Evolutionary conservation across 2,329 filamentous ascomycete genomes (phyloP), one percentile per base, ranked within the genome.

Genomic region (Zasmidium citrigriseum): DNA sequence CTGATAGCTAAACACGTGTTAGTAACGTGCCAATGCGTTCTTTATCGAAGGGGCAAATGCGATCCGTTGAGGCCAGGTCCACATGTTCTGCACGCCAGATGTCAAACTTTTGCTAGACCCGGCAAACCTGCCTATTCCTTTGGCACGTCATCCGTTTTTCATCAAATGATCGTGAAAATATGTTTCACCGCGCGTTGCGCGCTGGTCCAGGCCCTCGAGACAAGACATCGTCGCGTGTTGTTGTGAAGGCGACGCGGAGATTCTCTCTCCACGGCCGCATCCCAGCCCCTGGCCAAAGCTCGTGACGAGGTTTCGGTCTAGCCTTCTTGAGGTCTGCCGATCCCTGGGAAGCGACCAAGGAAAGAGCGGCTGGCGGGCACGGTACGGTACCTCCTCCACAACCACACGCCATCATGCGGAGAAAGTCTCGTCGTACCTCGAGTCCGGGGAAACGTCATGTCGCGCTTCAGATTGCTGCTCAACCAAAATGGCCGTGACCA

Each of bases 401-500:
- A 22, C 46, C 7, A 25, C 21, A 27, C 16, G 7, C 21, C 14
- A 50, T 4, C 21, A 50, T 54, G 52, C 21, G 41, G 52, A 25
- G 52, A 29, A 20, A 24, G 16, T 4, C 34, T 16, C 34, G 16
- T 9, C 34, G 12, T n/a, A n/a, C 34, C 14, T n/a, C n/a, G n/a
- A 20, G 18, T 53, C n/a, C 9, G 38, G 12, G 20, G 12, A 18
- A 3, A 53, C 34, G 29, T 34, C 41, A 52, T 52, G 34, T 20
- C 14, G 16, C 46, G 20, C 21, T 50, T 20, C 38, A 10, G 25
- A 23, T 16, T 23, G 46, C 16, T 44, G 20, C 20, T 21, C 47
- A 41, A 4, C 34, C n/a, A n/a, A n/a, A 34, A 63, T 63, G 60
- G 58, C 63, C 21, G 46, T 25, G 22, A 61, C 60, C 20, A 52